phyloP scores from a whole-genome alignment of 169 alveolate species.

The Cryptosporidium andersoni region DNA sequence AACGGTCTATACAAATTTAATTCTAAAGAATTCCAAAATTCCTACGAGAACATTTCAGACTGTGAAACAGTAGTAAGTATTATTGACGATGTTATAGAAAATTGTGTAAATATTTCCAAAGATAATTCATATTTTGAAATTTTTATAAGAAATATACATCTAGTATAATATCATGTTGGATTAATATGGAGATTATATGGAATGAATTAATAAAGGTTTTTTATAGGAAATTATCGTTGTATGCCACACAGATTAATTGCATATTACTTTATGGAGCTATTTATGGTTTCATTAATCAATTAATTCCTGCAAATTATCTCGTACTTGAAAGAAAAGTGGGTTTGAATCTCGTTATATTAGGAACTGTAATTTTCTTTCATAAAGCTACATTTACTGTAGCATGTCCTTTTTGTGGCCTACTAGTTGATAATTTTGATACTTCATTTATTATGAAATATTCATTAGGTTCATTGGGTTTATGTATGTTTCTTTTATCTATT shows the following conservation, averaged over 20 bases:
- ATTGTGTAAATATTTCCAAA: too few species aligned
- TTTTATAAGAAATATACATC: too few species aligned
- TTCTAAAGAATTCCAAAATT: too few species aligned
- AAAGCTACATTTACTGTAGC: constrained; percentile 38
- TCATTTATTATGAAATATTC: constrained; percentile 17
- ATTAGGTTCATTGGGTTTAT: constrained; percentile 5
- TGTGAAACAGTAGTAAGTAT: too few species aligned
- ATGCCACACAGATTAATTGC: constrained; percentile 2
- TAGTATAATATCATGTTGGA: too few species aligned
- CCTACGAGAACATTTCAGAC: too few species aligned
- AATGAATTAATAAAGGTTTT: too few species aligned
- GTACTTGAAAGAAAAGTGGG: constrained; percentile 21
- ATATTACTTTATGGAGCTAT: constrained; percentile 44
- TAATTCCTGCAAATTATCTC: constrained; percentile 56
- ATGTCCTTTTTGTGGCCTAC: constrained; percentile 53
- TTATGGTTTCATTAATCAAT: constrained; percentile 61
- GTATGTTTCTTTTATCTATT: constrained; percentile 21
- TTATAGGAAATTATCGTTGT: background rate
- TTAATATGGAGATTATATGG: too few species aligned
- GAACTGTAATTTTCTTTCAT: constrained; percentile 62
- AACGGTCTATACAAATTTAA: too few species aligned
- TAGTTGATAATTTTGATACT: constrained; percentile 29
- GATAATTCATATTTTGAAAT: too few species aligned
- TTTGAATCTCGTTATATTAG: constrained; percentile 38
- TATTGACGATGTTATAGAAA: too few species aligned